Base-by-base conservation (phyloP, 805 yeast genomes). In the Yamadazyma nakazawae region DNA sequence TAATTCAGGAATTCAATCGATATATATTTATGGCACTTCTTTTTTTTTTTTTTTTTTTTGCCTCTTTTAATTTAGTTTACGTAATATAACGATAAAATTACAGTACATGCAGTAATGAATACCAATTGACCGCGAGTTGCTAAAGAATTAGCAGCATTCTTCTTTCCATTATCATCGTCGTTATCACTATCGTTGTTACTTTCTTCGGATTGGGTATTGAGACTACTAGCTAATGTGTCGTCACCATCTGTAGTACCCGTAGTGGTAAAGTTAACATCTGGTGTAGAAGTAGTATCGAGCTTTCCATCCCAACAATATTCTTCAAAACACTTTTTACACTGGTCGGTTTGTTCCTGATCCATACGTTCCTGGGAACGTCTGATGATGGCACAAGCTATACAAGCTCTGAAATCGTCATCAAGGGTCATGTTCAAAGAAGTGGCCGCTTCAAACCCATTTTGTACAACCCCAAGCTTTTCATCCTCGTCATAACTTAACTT, bases 351-450 rank as follows among this genome's bases (percentile, higher is more conserved):
- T 14, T 77, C 72, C 32, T 72, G 64, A 25, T 82, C 81, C 34
- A 74, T 64, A 60, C 90, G 75, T 66, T 88, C 94, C 59, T 84
- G 82, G 36, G 84, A 79, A 62, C 96, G 80, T 68, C 88, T 84
- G 48, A 88, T 74, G 39, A 88, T 77, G 9, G 95, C 96, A 73
- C 96, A 88, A 2, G 86, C 87, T 41, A 88, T 75, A 70, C 96
- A 88, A 6, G 81, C 76, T 36, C 78, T 68, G 83, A 87, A 88
- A 35, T 85, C 81, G 3, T 68, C 60, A 54, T 86, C 95, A 19
- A 82, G 59, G 12, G 95, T 84, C 32, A 80, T 66, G 61, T 87
- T 88, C 47, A 74, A 72, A 58, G 85, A 77, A 1, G 91, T 73
- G 11, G 84, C 78, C 12, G 79, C 75, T 55, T 85, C 88, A 60